Base-by-base conservation (phyloP, 352 stramenopile species). In the Phytophthora ramorum region DNA sequence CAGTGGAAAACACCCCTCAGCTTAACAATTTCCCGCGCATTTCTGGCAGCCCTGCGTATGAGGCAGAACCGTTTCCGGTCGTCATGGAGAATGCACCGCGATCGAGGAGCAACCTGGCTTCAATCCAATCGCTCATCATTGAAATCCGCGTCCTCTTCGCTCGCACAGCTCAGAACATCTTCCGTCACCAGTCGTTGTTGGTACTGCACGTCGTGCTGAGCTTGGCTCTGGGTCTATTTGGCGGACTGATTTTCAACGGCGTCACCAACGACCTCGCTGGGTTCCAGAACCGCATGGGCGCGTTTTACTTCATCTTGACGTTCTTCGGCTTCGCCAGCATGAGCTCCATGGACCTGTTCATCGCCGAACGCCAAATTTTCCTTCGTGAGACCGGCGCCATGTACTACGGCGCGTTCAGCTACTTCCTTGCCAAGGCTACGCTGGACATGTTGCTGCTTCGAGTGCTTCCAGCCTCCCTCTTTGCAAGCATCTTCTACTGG, bases 401-500 rank as follows among this genome's bases (percentile, higher is more conserved):
- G 71, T 90, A 92, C 69, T 90, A 92, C 46, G 70, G 76, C 20
- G 76, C 81, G n/a, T 85, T 87, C 51, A 88, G 78, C 65, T 92
- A 92, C 57, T 92, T 89, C 47, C 41, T 90, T 1, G 80, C 84
- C 55, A 92, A 92, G 62, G 72, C 80, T 3, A 66, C 74, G 17
- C 76, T 91, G 34, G 85, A 93, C 57, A 79, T 82, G 28, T 34
- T 90, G 22, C 69, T 90, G 38, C 71, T 93, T 8, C 83, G 85
- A n/a, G 69, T 93, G n/a, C 56, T 93, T 28, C 85, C 85, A 2
- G 78, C 82, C 12, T 75, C 83, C 13, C 64, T 90, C 40, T 93
- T 92, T 61, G 75, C 78, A n/a, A 81, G 78, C 26, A 89, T 93
- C 48, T 91, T 92, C 46, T 93, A 93, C 74, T 89, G 82, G 74